These are phyloP conservation scores for Pythium phragmiticola DNA, from an alignment of 352 stramenopile genomes.

Conservation along the genomic window DNA sequence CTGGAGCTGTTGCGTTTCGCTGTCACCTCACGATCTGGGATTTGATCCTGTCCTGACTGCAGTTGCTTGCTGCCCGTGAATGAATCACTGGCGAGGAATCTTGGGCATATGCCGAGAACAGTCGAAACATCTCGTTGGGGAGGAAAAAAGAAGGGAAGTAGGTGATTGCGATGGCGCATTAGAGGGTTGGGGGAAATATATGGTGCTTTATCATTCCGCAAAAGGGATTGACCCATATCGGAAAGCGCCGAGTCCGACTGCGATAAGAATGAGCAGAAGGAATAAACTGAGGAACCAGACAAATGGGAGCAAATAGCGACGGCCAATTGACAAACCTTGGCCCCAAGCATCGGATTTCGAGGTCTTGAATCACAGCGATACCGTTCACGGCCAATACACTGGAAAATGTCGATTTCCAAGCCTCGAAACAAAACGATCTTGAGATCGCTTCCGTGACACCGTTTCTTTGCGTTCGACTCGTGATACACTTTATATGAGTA, in stretches of 20 bases:
- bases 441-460: not conserved
- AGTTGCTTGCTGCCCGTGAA: too few relatives aligned
- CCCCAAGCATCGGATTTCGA: not conserved
- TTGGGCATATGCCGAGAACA: not conserved
- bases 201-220: too few relatives aligned
- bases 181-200: too few relatives aligned
- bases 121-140: not conserved
- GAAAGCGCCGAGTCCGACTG: too few relatives aligned
- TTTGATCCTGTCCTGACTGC: not conserved
- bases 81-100: not conserved
- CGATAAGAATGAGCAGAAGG: not conserved
- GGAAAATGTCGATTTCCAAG: too few relatives aligned
- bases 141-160: too few relatives aligned
- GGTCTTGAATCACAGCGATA: not conserved
- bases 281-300: too few relatives aligned
- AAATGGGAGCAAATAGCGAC: too few relatives aligned
- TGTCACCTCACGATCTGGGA: not conserved
- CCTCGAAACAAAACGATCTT: not conserved
- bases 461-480: slow-evolving; percentile 5
- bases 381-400: not conserved
- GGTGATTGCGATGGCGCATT: too few relatives aligned
- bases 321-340: too few relatives aligned
- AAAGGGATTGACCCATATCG: too few relatives aligned
- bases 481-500: slow-evolving; percentile 4
- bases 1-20: slow-evolving; percentile 4